Evolutionary conservation across 768 basidiomycete species (phyloP).

Genomic region (Psilocybe cyanescens): DNA sequence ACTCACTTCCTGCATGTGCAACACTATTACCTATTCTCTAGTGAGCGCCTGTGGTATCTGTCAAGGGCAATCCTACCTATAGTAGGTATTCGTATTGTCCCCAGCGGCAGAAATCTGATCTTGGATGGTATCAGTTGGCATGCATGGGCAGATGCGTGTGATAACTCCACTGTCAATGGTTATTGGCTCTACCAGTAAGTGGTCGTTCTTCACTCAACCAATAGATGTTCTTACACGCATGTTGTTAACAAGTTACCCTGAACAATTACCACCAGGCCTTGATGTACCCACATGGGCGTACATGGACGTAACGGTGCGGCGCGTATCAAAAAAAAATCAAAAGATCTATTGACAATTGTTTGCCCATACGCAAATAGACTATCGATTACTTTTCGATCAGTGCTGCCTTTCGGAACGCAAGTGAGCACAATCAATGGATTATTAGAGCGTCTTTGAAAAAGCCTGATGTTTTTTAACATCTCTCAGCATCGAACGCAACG

Average conservation of each 20-base stretch:
- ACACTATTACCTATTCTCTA: constrained; percentile 1
- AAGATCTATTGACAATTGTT: background rate
- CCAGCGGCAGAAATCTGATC: background rate
- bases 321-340: background rate
- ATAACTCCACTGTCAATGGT: no score
- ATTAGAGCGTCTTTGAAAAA: background rate
- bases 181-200: background rate
- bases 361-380: background rate
- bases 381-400: background rate
- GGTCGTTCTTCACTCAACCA: background rate
- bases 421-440: background rate
- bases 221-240: no score
- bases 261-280: background rate
- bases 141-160: background rate
- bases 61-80: background rate
- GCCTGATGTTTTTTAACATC: background rate
- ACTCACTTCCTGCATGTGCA: background rate
- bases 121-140: background rate
- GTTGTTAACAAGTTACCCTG: background rate
- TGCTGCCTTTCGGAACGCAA: background rate
- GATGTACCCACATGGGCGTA: background rate
- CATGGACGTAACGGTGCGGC: background rate
- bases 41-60: background rate
- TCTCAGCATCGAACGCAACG: background rate
- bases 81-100: background rate